Percentiles rank a stretch among this genome's conserved stretches.
Evolutionary conservation across 345 rosid species (phyloP).

Genomic region (Chamaenerion angustifolium): DNA sequence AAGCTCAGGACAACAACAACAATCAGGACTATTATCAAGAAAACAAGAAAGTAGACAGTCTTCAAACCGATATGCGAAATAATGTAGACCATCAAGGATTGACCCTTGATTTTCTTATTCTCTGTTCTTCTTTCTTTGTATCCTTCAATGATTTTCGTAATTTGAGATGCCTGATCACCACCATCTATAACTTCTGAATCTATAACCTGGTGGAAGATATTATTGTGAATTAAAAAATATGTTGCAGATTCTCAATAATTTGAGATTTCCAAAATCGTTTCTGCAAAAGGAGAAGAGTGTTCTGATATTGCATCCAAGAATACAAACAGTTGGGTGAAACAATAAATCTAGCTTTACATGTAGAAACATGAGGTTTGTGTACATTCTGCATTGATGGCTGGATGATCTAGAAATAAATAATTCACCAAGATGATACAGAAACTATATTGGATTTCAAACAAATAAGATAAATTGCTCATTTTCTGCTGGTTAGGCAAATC

Average conservation of each 20-base stretch:
- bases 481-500: too few relatives aligned
- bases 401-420: background rate
- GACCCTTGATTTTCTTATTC: conserved; percentile 43
- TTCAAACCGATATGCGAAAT: conserved; percentile 44
- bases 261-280: conserved; percentile 36
- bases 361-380: too few relatives aligned
- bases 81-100: conserved; percentile 56
- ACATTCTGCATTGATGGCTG: too few relatives aligned
- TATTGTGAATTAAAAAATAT: background rate
- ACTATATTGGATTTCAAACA: conserved; percentile 21
- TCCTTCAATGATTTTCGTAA: conserved; percentile 62
- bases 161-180: conserved; percentile 67
- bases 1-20: conserved; percentile 27
- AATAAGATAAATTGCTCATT: conserved; percentile 86
- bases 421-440: background rate
- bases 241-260: background rate
- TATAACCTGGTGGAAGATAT: conserved; percentile 32
- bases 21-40: conserved; percentile 52
- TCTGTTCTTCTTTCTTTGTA: conserved; percentile 62
- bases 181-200: conserved; percentile 46
- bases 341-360: background rate
- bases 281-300: conserved; percentile 38
- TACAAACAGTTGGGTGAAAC: too few relatives aligned
- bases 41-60: conserved; percentile 44
- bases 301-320: too few relatives aligned